A percentile compares a stretch with the other conserved stretches of the same genome.
Conservation (phyloP, 2,329 filamentous ascomycete species). For the Diplodia corticola region DNA sequence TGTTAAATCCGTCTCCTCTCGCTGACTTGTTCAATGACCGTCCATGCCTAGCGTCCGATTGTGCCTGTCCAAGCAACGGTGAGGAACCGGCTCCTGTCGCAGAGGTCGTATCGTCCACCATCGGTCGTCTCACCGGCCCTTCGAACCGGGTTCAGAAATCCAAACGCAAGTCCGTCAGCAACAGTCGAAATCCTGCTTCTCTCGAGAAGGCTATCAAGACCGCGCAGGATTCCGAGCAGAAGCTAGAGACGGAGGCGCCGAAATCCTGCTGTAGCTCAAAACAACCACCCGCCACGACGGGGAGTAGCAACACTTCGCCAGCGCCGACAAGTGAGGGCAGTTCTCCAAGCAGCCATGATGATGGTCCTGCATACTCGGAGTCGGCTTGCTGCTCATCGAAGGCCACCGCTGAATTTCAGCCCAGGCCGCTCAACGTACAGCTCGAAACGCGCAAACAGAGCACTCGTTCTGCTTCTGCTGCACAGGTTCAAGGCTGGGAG, state of each 20-base stretch:
- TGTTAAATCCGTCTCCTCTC: constrained; percentile 5
- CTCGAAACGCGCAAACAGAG: constrained; percentile 17
- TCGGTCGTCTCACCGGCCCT: not conserved
- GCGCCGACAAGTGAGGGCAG: not conserved
- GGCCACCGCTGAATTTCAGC: not conserved
- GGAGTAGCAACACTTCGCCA: constrained; percentile 8
- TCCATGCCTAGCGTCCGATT: constrained; percentile 33
- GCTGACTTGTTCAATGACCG: not conserved
- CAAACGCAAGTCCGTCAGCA: constrained; percentile 31
- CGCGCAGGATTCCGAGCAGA: constrained; percentile 5
- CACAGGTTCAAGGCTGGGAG: constrained; percentile 19
- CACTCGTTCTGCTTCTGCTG: not conserved
- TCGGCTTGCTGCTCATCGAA: not conserved
- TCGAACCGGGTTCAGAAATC: constrained; percentile 36
- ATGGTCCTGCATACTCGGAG: not conserved
- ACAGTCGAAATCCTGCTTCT: constrained; percentile 30
- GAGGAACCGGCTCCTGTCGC: constrained; percentile 16
- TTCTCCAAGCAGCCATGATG: constrained; percentile 7
- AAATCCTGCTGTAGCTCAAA: constrained; percentile 18
- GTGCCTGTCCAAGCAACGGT: constrained; percentile 35
- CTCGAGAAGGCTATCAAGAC: constrained; percentile 40
- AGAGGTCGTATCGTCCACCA: constrained; percentile 10
- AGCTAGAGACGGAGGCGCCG: not conserved
- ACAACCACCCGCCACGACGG: not conserved
- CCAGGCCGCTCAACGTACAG: constrained; percentile 17